Conservation (phyloP, 441 rosid species). For the Sinapis alba region DNA sequence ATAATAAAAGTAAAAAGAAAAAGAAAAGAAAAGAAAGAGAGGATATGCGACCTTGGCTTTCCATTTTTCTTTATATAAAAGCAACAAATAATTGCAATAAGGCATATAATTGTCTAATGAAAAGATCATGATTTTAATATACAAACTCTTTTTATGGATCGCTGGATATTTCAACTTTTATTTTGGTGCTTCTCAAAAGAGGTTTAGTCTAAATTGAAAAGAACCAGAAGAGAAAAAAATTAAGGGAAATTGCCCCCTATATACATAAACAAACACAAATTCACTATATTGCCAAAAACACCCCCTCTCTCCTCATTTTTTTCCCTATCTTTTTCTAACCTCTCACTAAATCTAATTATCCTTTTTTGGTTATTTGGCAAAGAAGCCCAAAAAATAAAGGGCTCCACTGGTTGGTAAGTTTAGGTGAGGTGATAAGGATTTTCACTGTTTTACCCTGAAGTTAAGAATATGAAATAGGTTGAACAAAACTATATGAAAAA, state of each 20-base stretch:
- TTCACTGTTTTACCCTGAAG: not conserved
- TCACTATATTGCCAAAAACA: too few species aligned
- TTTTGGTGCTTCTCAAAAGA: constrained; percentile 20
- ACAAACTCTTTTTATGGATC: not conserved
- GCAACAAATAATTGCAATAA: constrained; percentile 24
- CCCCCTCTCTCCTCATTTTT: too few species aligned
- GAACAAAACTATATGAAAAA: not conserved
- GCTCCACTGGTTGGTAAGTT: not conserved
- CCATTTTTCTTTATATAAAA: constrained; percentile 11
- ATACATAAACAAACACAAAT: too few species aligned
- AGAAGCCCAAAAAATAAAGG: not conserved
- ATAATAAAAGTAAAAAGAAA: not conserved
- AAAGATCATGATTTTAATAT: not conserved
- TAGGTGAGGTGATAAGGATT: not conserved
- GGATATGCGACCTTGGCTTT: constrained; percentile 24
- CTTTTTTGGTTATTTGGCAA: too few species aligned
- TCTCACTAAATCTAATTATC: too few species aligned
- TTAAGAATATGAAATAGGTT: too few species aligned
- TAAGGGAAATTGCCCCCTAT: too few species aligned
- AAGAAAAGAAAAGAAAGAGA: not conserved
- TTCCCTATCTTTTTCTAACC: too few species aligned
- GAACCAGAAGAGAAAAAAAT: not conserved
- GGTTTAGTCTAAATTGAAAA: not conserved
- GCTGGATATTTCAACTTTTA: constrained; percentile 9
- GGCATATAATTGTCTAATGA: not conserved